These are phyloP conservation scores for Trichothecium sympodiale DNA, from an alignment of 2,329 filamentous ascomycete genomes.

Conservation along the genomic window DNA sequence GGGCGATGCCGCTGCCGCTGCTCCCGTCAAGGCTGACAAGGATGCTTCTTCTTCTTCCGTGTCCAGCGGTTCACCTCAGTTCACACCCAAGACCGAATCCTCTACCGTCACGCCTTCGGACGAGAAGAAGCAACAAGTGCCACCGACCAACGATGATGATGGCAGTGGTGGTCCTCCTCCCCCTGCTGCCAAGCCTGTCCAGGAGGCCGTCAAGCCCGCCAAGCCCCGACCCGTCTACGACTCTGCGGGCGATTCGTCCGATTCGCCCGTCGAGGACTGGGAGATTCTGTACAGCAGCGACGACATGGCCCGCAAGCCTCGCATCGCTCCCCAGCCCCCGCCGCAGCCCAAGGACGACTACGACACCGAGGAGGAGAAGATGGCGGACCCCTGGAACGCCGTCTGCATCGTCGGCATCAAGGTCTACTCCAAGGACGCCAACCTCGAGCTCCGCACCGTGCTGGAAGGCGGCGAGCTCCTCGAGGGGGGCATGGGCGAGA, in stretches of 20 bases:
- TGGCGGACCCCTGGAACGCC: conserved; percentile 50
- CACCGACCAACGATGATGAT: conserved; percentile 7
- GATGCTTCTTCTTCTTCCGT: conserved; percentile 11
- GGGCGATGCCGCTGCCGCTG: not conserved
- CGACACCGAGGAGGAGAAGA: conserved; percentile 44
- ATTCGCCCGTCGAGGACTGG: conserved; percentile 48
- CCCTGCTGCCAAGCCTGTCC: conserved; percentile 1
- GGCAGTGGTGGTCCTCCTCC: conserved; percentile 13
- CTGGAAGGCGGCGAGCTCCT: conserved; percentile 43
- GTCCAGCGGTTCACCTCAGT: conserved; percentile 18
- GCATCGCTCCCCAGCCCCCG: conserved; percentile 24
- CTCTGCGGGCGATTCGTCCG: conserved; percentile 44
- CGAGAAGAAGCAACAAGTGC: conserved; percentile 23
- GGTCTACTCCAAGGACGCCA: conserved; percentile 48
- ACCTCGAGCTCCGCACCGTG: conserved; percentile 41
- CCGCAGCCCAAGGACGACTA: conserved; percentile 26
- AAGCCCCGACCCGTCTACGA: conserved; percentile 21
- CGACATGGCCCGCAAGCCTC: conserved; percentile 42
- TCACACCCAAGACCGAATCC: conserved; percentile 20
- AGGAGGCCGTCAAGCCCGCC: conserved; percentile 8
- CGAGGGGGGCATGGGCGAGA: conserved; percentile 46
- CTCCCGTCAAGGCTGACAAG: too few relatives aligned
- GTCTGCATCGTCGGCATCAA: conserved; percentile 49
- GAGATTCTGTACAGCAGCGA: conserved; percentile 48
- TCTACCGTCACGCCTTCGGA: conserved; percentile 10